These are phyloP conservation scores for Penicillium crystallinum DNA, from an alignment of 495 filamentous ascomycete genomes.

Conservation along the genomic window DNA sequence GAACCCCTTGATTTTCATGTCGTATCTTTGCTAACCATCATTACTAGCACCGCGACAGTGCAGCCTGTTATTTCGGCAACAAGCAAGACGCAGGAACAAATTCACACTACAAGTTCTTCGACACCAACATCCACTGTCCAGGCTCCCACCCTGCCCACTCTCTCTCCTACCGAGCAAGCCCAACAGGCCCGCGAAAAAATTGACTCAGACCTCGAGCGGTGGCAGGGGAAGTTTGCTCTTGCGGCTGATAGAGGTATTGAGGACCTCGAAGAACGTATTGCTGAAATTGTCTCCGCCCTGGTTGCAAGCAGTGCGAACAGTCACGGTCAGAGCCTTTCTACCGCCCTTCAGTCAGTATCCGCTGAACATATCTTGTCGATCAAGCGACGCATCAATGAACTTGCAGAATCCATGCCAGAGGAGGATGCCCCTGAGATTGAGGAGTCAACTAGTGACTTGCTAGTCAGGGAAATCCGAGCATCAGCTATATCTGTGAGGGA, in stretches of 20 bases:
- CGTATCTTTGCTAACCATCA: slow-evolving; percentile 14
- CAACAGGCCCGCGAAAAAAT: slow-evolving; percentile 62
- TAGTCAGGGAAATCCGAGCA: slow-evolving; percentile 59
- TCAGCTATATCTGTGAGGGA: slow-evolving; percentile 73
- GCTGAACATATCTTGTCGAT: slow-evolving; percentile 57
- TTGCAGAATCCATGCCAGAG: slow-evolving; percentile 52
- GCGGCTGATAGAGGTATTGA: slow-evolving; percentile 76
- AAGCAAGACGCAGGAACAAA: slow-evolving; percentile 16
- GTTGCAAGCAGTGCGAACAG: slow-evolving; percentile 58
- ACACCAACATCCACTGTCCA: slow-evolving; percentile 20
- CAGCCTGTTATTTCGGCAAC: slow-evolving; percentile 23
- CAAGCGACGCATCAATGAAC: slow-evolving; percentile 59
- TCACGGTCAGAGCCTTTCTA: slow-evolving; percentile 61
- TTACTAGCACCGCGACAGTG: slow-evolving; percentile 24
- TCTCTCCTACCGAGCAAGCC: slow-evolving; percentile 38
- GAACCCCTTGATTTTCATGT: neutral
- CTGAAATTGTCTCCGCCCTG: slow-evolving; percentile 72
- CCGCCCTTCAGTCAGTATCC: slow-evolving; percentile 62
- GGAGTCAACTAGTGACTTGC: slow-evolving; percentile 56
- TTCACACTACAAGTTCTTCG: slow-evolving; percentile 13
- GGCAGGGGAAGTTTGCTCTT: slow-evolving; percentile 80
- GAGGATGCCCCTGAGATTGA: slow-evolving; percentile 47
- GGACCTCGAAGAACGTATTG: slow-evolving; percentile 61
- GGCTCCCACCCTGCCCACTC: slow-evolving; percentile 19
- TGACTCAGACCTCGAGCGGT: slow-evolving; percentile 68